phyloP scores from a whole-genome alignment of 208 protist species.

The Leishmania martiniquensis region DNA sequence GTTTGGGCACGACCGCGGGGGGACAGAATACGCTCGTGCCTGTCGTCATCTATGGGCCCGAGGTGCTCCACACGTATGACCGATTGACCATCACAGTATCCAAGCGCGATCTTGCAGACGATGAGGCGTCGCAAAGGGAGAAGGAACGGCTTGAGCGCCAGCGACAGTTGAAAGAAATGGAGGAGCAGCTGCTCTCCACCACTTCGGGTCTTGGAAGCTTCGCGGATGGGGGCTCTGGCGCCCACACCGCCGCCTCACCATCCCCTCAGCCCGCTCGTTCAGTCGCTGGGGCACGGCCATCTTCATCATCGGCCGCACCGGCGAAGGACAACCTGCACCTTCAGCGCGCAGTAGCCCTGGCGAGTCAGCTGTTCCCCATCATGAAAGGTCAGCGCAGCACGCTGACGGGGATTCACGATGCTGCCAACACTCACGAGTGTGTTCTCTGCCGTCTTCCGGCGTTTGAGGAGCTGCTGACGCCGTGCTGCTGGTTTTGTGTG shows the following conservation, averaged over 20 bases:
- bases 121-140: constrained; percentile 32
- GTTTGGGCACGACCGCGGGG: neutral
- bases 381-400: constrained; percentile 28
- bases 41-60: constrained; percentile 18
- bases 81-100: constrained; percentile 67
- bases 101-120: constrained; percentile 62
- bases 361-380: constrained; percentile 66
- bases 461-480: constrained; percentile 39
- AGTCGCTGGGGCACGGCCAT: constrained; percentile 1
- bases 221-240: neutral
- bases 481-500: constrained; percentile 64
- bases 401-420: constrained; percentile 12
- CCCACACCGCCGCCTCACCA: neutral
- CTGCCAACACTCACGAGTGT: constrained; percentile 46
- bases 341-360: constrained; percentile 51
- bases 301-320: neutral
- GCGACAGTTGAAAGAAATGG: constrained; percentile 45
- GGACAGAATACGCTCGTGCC: constrained; percentile 2
- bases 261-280: neutral
- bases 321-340: constrained; percentile 41
- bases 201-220: neutral
- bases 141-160: constrained; percentile 38
- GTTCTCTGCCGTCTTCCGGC: constrained; percentile 67
- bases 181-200: constrained; percentile 37
- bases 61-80: constrained; percentile 69